Evolutionary conservation across 768 basidiomycete genomes (phyloP).

Genomic region (Psilocybe cubensis): DNA sequence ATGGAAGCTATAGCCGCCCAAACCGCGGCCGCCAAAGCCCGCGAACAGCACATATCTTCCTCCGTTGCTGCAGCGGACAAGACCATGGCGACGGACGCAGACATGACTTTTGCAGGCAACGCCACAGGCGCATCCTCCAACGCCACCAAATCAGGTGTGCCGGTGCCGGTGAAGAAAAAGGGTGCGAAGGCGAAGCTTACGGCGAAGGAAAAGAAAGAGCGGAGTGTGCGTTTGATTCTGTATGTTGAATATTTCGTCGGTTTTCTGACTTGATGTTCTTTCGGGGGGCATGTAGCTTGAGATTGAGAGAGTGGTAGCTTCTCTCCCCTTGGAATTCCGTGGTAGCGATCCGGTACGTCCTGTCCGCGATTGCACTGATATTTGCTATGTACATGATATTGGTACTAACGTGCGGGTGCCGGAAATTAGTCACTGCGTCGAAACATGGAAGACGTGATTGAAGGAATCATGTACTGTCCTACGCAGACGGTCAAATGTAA

Average conservation of each 20-base stretch:
- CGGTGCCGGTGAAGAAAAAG: constrained; percentile 53
- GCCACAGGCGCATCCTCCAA: constrained; percentile 33
- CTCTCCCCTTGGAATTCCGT: constrained; percentile 87
- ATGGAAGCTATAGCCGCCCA: constrained; percentile 53
- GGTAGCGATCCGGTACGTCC: constrained; percentile 83
- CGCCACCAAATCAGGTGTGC: constrained; percentile 38
- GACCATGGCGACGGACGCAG: constrained; percentile 43
- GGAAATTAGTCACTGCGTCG: constrained; percentile 63
- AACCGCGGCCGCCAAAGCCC: constrained; percentile 33
- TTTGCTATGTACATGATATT: neutral
- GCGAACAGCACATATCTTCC: constrained; percentile 37
- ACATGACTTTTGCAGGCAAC: constrained; percentile 45
- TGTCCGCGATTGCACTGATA: no score
- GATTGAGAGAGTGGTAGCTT: constrained; percentile 72
- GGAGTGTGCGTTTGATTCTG: constrained; percentile 50
- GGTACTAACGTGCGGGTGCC: constrained; percentile 4
- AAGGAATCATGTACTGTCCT: constrained; percentile 68
- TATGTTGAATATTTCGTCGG: neutral
- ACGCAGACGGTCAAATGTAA: constrained; percentile 65
- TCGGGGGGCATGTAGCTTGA: constrained; percentile 41
- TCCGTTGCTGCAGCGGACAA: constrained; percentile 37
- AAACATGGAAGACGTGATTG: constrained; percentile 82
- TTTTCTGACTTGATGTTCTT: neutral
- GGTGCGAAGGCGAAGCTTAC: constrained; percentile 67
- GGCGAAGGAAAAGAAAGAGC: constrained; percentile 84